Percentiles rank a stretch among this genome's conserved stretches.
Evolutionary conservation across 2,329 filamentous ascomycete species (phyloP).

Genomic region (Fusarium sp.): DNA sequence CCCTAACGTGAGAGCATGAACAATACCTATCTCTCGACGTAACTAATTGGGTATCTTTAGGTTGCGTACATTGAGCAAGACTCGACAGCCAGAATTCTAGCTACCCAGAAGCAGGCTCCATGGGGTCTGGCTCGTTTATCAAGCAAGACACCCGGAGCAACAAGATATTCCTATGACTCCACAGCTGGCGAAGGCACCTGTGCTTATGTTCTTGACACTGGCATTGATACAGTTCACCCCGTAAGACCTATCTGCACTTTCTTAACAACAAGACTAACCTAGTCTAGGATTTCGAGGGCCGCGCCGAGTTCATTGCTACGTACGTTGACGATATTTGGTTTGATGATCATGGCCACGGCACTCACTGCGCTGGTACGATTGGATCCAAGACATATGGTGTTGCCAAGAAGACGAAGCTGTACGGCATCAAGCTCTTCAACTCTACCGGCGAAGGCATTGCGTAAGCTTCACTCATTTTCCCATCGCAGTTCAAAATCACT

Average conservation of each 20-base stretch:
- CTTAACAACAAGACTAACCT: rapidly evolving
- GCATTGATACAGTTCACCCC: background rate
- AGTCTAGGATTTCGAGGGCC: slow-evolving; percentile 11
- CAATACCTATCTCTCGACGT: rapidly evolving
- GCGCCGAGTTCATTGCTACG: slow-evolving; percentile 8
- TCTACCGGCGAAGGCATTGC: background rate
- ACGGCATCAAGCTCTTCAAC: slow-evolving; percentile 18
- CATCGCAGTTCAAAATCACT: rapidly evolving
- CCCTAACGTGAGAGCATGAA: background rate
- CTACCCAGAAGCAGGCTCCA: background rate
- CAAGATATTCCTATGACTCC: slow-evolving; percentile 2
- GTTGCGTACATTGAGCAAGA: slow-evolving; percentile 20
- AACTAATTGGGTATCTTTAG: background rate
- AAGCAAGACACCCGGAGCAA: slow-evolving; percentile 3
- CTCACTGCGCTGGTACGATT: slow-evolving; percentile 7
- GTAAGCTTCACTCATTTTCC: background rate
- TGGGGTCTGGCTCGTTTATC: slow-evolving; percentile 17
- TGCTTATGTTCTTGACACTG: slow-evolving; percentile 22
- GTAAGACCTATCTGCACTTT: background rate
- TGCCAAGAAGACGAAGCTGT: slow-evolving; percentile 3
- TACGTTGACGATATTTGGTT: slow-evolving; percentile 12
- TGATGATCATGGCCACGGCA: slow-evolving; percentile 6
- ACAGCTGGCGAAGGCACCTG: slow-evolving; percentile 2
- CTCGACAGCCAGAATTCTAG: slow-evolving; percentile 4
- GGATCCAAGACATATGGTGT: slow-evolving; percentile 10